Percentiles rank a stretch among this genome's conserved stretches.
Evolutionary conservation across 805 yeast genomes (phyloP).

Genomic region (Kodamaea kakaduensis): DNA sequence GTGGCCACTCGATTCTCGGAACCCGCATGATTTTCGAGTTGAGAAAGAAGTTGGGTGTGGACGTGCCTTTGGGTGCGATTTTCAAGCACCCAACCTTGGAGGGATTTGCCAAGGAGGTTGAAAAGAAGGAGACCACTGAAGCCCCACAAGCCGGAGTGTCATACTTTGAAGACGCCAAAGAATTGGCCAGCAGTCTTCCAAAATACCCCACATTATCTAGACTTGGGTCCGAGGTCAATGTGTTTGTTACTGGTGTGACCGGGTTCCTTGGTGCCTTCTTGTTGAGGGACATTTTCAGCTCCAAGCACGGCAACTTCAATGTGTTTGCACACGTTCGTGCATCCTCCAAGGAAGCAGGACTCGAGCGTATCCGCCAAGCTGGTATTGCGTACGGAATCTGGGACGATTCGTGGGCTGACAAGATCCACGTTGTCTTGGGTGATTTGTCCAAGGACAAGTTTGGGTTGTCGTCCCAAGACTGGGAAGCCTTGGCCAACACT

Average conservation of each 20-base stretch:
- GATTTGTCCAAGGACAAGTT: conserved; percentile 70
- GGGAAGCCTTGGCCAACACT: conserved; percentile 53
- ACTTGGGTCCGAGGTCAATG: conserved; percentile 42
- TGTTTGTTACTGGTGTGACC: conserved; percentile 92
- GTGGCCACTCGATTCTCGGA: conserved; percentile 96
- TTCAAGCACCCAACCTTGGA: conserved; percentile 86
- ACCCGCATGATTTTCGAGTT: conserved; percentile 94
- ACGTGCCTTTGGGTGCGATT: conserved; percentile 84
- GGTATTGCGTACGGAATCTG: conserved; percentile 81
- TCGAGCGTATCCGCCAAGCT: conserved; percentile 70
- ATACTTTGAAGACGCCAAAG: conserved; percentile 74
- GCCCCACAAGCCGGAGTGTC: conserved; percentile 24
- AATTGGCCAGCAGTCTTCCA: conserved; percentile 34
- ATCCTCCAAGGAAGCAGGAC: conserved; percentile 57
- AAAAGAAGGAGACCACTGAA: conserved; percentile 39
- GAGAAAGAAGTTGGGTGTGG: conserved; percentile 71
- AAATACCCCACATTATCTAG: conserved; percentile 45
- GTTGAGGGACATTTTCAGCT: conserved; percentile 63
- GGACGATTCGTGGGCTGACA: conserved; percentile 54
- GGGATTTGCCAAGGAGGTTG: conserved; percentile 72
- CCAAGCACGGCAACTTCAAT: conserved; percentile 49
- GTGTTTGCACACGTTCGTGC: conserved; percentile 93
- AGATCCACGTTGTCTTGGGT: conserved; percentile 74
- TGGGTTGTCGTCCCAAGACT: conserved; percentile 57
- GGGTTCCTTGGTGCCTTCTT: conserved; percentile 95